Conservation (phyloP, 495 filamentous ascomycete species). For the Rostrohypoxylon terebratum region DNA sequence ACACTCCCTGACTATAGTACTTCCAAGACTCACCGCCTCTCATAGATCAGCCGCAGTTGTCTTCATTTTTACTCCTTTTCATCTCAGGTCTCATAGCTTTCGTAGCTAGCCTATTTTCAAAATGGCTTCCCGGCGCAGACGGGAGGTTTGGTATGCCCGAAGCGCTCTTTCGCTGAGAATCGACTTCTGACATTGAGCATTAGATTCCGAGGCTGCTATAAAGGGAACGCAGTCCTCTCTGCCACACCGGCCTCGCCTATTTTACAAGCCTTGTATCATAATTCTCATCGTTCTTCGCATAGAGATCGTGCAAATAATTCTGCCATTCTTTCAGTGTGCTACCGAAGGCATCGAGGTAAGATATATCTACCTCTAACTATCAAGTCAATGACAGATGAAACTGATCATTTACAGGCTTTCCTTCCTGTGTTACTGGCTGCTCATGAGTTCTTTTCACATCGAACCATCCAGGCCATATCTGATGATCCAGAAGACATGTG, state of each 20-base stretch:
- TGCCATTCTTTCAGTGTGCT: conserved; percentile 57
- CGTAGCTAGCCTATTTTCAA: conserved; percentile 54
- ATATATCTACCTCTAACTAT: background rate
- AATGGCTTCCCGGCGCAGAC: conserved; percentile 60
- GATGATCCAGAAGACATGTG: conserved; percentile 55
- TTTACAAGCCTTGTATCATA: conserved; percentile 56
- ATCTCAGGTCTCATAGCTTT: conserved; percentile 53
- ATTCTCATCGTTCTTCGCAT: conserved; percentile 56
- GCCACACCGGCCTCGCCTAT: conserved; percentile 58
- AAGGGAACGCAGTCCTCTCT: conserved; percentile 49
- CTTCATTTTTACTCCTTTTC: conserved; percentile 47
- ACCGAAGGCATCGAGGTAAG: conserved; percentile 57
- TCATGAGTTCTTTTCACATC: conserved; percentile 55
- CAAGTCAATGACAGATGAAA: background rate
- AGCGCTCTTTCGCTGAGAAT: background rate
- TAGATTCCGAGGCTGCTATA: conserved; percentile 55
- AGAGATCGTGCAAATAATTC: conserved; percentile 54
- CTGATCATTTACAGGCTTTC: conserved; percentile 51
- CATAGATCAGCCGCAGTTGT: conserved; percentile 59
- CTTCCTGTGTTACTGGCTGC: conserved; percentile 52
- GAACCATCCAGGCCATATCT: conserved; percentile 38
- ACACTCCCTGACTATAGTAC: background rate
- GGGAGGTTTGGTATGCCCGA: conserved; percentile 56
- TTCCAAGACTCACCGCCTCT: conserved; percentile 12
- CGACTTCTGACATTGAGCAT: conserved; percentile 11